Percentiles rank a stretch among this genome's conserved stretches.
These are phyloP conservation scores for Beauveria sp. DNA, from an alignment of 2,329 filamentous ascomycete genomes.

Conservation along the genomic window DNA sequence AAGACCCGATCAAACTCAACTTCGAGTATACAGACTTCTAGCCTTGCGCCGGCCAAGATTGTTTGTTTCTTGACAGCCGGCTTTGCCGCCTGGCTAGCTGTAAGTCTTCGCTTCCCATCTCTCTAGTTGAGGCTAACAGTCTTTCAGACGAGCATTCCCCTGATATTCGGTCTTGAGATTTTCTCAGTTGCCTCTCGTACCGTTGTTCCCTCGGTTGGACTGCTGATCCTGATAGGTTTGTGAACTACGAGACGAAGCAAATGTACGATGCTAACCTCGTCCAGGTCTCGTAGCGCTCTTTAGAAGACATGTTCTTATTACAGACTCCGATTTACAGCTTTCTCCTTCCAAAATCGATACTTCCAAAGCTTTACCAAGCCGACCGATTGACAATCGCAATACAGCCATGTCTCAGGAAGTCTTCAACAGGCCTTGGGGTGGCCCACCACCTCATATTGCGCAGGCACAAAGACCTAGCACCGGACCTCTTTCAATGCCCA, in stretches of 20 bases:
- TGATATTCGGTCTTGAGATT: constrained; percentile 40
- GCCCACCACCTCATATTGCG: neutral
- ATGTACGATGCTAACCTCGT: neutral
- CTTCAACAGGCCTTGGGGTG: neutral
- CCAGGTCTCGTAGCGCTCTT: constrained; percentile 5
- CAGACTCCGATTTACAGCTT: neutral
- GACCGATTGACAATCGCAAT: neutral
- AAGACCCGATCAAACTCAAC: neutral
- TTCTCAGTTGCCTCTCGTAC: constrained; percentile 39
- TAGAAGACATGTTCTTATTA: neutral
- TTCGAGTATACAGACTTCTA: neutral
- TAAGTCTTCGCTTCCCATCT: constrained; percentile 26
- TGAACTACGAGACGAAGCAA: neutral
- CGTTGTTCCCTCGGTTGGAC: constrained; percentile 42
- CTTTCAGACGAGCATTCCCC: constrained; percentile 40
- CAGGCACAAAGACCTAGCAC: neutral
- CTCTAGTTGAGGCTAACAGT: neutral
- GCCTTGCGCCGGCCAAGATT: constrained; percentile 26
- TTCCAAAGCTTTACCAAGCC: constrained; percentile 3
- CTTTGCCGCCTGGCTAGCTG: constrained; percentile 46
- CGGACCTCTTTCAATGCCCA: neutral
- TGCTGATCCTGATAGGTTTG: constrained; percentile 40
- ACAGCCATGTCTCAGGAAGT: neutral
- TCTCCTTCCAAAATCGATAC: neutral
- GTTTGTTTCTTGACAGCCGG: constrained; percentile 34